Evolutionary conservation across 75 land plant genomes (phyloP), one percentile per base, ranked within the genome.

Genomic region (Pinus albicaulis): DNA sequence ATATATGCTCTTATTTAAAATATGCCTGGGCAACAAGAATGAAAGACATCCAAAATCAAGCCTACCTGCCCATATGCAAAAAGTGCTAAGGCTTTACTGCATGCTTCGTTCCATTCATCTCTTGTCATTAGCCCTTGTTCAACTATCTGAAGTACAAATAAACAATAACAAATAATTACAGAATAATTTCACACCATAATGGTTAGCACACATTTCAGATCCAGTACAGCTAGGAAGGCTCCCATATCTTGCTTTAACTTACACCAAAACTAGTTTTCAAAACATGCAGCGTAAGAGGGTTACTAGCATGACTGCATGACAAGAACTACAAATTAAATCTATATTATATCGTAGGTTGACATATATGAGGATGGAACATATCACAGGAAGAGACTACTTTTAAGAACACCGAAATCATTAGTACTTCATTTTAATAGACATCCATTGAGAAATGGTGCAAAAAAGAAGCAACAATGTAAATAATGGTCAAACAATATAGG

Each of bases 31-130:
- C 53, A 48, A 48, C 53, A 48, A 48, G 53, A 41, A 41, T 68
- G 48, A 68, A n/a, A 66, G 7, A 66, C 20, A 20, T 38, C 22
- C n/a, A 7, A 38, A 57, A 22, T 15, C 34, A 17, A n/a, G 19
- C 77, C 61, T 64, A 87, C 89, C 95, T 97, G 99, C 63, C 98
- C 99, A 82, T 85, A 95, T 62, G 90, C 88, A 84, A 97, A 97
- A 52, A 97, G 84, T 60, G 90, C 90, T 52, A 97, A 88, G 19
- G 99, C 99, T 77, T 84, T 92, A 10, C 61, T 82, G 60, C 87
- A 85, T 55, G 85, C 98, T 81, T 92, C 92, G 63, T 90, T 88
- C 78, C 74, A 95, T 66, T 97, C 99, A 76, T 82, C 93, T 84
- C 78, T 76, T 56, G 89, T 92, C 99, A 97, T 97, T 76, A 97